These are phyloP conservation scores for Candida gorgasii DNA, from an alignment of 805 yeast genomes.

Conservation along the genomic window DNA sequence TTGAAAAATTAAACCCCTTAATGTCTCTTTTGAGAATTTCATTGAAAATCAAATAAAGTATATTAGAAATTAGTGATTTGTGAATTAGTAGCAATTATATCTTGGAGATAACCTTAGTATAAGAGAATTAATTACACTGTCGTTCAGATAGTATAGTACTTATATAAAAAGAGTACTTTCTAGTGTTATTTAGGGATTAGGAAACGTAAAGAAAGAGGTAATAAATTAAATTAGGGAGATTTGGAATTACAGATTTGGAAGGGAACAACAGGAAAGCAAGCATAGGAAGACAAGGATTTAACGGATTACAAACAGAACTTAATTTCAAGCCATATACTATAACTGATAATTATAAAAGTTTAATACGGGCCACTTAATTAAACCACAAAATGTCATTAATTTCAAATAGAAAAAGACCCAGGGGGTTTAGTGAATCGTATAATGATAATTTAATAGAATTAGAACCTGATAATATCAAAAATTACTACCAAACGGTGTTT, in stretches of 20 bases:
- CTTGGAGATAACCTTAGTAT: not conserved
- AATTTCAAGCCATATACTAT: no score
- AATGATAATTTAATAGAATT: constrained; percentile 9
- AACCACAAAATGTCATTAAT: constrained; percentile 6
- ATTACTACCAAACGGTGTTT: constrained; percentile 15
- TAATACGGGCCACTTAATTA: no score
- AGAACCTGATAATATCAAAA: constrained; percentile 2
- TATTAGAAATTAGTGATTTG: not conserved
- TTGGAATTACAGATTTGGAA: no score
- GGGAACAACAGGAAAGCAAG: no score
- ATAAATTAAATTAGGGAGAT: not conserved
- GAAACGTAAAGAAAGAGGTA: no score
- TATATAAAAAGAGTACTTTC: no score
- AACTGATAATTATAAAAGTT: no score
- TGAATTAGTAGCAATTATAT: not conserved
- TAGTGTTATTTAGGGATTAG: no score
- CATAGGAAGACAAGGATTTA: no score
- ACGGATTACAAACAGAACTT: not conserved
- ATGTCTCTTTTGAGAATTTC: constrained; percentile 9
- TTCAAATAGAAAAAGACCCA: constrained; percentile 42
- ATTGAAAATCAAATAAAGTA: constrained; percentile 4
- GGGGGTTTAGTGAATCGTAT: constrained; percentile 46
- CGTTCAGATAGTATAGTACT: constrained; percentile 5
- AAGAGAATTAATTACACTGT: constrained; percentile 4
- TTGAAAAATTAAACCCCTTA: constrained; percentile 7